phyloP scores from a whole-genome alignment of 306 rosid genomes.

The Medicago truncatula region DNA sequence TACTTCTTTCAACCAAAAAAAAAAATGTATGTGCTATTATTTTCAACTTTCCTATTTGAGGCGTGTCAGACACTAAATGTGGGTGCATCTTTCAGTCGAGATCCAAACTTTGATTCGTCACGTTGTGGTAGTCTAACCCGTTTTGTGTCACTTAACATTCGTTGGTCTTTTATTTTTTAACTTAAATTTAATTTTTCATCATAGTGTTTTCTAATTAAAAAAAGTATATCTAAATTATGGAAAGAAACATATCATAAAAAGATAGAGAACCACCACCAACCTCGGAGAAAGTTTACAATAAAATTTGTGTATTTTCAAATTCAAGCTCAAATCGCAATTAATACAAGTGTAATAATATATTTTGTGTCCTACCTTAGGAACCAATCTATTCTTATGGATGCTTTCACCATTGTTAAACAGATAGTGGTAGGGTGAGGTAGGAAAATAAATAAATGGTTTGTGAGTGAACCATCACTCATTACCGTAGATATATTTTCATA shows the following conservation, averaged over 20 bases:
- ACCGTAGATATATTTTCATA: neutral
- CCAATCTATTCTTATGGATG: neutral
- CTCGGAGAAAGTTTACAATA: neutral
- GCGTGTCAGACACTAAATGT: too few relatives aligned
- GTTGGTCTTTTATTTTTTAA: neutral
- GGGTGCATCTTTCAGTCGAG: too few relatives aligned
- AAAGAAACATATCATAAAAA: neutral
- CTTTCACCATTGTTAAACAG: constrained; percentile 2
- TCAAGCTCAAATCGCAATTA: too few relatives aligned
- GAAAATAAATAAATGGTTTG: neutral
- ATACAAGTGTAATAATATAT: too few relatives aligned
- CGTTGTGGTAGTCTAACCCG: too few relatives aligned
- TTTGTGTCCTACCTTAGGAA: neutral
- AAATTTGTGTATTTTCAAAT: neutral
- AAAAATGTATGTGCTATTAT: too few relatives aligned
- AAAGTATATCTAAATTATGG: neutral
- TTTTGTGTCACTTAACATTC: too few relatives aligned
- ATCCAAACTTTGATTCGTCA: too few relatives aligned
- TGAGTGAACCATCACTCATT: neutral
- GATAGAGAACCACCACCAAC: neutral
- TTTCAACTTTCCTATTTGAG: too few relatives aligned
- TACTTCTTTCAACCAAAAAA: too few relatives aligned
- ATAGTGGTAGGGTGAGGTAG: neutral
- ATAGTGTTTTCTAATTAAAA: neutral
- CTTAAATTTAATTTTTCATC: neutral